Conservation (phyloP, 2,329 filamentous ascomycete genomes). For the Apiospora kogelbergensis region DNA sequence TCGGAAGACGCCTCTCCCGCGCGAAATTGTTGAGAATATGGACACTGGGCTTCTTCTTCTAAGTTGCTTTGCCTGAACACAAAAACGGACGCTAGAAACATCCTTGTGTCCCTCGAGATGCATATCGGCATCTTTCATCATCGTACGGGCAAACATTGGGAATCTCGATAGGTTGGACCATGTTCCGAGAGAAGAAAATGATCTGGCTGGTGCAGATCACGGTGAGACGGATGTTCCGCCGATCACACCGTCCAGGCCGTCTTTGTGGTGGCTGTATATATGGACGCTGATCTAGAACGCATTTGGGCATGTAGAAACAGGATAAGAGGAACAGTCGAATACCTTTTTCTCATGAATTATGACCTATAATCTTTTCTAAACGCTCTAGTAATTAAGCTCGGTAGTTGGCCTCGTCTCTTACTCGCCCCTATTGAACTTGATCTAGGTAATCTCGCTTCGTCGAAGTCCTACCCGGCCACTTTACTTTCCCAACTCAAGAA, state of each 20-base stretch:
- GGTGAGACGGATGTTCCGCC: not conserved
- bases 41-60: not conserved
- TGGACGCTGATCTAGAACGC: not conserved
- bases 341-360: no score
- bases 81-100: not conserved
- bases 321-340: not conserved
- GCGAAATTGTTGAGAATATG: not conserved
- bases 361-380: no score
- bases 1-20: not conserved
- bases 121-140: not conserved
- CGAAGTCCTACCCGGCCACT: not conserved
- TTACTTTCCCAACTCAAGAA: not conserved
- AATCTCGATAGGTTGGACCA: not conserved
- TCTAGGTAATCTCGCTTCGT: not conserved
- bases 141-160: not conserved
- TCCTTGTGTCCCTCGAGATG: not conserved
- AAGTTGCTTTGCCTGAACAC: not conserved
- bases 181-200: not conserved
- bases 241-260: not conserved
- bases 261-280: not conserved
- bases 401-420: no score
- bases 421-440: no score
- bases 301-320: not conserved
- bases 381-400: no score
- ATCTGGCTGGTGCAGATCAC: not conserved